phyloP scores from a whole-genome alignment of 495 filamentous ascomycete species.

The Podospora fimiseda region DNA sequence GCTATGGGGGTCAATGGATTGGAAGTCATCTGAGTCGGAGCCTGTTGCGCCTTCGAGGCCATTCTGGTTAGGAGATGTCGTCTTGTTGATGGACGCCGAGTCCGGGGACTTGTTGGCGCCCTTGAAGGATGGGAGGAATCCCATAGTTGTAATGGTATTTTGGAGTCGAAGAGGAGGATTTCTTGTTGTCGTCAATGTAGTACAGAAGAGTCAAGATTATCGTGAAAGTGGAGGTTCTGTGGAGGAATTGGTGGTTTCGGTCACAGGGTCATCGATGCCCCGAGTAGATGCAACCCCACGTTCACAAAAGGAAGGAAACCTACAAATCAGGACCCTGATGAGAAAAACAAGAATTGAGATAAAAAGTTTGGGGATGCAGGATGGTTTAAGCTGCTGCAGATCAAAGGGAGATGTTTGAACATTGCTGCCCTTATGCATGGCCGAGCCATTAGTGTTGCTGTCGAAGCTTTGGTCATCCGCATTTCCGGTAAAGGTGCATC shows the following conservation, averaged over 20 bases:
- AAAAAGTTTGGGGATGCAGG: not conserved
- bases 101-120: not conserved
- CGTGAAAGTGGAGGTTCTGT: not conserved
- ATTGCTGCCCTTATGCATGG: too few relatives aligned
- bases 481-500: not conserved
- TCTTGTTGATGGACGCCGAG: not conserved
- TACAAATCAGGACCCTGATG: not conserved
- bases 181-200: too few relatives aligned
- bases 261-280: not conserved
- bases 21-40: constrained; percentile 33
- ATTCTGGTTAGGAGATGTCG: not conserved
- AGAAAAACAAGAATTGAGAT: not conserved
- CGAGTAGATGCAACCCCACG: too few relatives aligned
- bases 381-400: not conserved
- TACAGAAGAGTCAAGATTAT: not conserved
- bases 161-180: not conserved
- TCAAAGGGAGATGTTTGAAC: too few relatives aligned
- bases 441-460: not conserved
- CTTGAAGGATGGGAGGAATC: not conserved
- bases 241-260: not conserved
- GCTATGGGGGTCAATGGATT: constrained; percentile 38
- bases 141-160: not conserved
- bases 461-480: not conserved
- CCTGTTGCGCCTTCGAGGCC: constrained; percentile 2
- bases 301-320: too few relatives aligned